Conservation (phyloP, 2,329 filamentous ascomycete species). For the Penicillium olsonii region DNA sequence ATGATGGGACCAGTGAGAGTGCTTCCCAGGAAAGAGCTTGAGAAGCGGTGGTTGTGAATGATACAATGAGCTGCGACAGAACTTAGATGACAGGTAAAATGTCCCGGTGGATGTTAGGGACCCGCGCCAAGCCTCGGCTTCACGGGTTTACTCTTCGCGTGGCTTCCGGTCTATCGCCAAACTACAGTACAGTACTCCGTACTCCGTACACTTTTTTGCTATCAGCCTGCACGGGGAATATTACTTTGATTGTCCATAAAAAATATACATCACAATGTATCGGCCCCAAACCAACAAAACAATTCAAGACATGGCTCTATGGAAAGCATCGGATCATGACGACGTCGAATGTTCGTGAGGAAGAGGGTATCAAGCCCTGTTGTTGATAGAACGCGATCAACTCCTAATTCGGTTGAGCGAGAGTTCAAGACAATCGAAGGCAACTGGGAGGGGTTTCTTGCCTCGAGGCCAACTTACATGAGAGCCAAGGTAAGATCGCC, state of each 20-base stretch:
- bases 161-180: not conserved
- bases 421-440: not conserved
- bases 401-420: conserved; percentile 27
- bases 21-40: no score
- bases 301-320: conserved; percentile 13
- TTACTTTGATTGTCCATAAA: conserved; percentile 1
- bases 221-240: not conserved
- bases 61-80: not conserved
- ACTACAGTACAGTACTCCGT: not conserved
- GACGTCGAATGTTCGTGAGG: conserved; percentile 15
- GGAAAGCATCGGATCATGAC: conserved; percentile 9
- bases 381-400: conserved; percentile 22
- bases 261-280: conserved; percentile 12
- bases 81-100: not conserved
- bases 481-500: conserved; percentile 61
- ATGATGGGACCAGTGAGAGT: conserved; percentile 13
- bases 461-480: conserved; percentile 38
- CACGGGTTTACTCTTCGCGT: not conserved
- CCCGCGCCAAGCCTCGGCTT: conserved; percentile 19
- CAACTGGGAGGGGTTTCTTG: not conserved
- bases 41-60: not conserved
- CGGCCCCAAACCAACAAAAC: conserved; percentile 6
- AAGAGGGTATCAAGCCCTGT: conserved; percentile 20
- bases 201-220: not conserved
- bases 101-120: not conserved